Percentiles rank a stretch among this genome's conserved stretches.
Conservation (phyloP, 306 rosid species). For the Dicorynia guianensis region DNA sequence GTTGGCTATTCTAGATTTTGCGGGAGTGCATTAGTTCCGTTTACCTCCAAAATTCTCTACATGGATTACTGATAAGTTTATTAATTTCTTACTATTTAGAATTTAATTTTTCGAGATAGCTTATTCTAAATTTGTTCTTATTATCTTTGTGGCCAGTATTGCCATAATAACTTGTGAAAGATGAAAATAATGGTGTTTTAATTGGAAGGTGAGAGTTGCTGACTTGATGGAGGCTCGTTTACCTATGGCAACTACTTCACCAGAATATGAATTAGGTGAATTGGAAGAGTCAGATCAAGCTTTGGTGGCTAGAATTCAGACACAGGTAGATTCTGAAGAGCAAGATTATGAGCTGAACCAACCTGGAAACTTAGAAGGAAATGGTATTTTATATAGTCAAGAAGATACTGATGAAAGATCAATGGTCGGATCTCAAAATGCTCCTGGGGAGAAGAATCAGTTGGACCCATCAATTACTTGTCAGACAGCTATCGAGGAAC, state of each 20-base stretch:
- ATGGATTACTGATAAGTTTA: slow-evolving; percentile 12
- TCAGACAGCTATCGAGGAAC: slow-evolving; percentile 45
- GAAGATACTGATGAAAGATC: slow-evolving; percentile 53
- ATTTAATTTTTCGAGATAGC: slow-evolving; percentile 25
- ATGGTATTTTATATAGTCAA: slow-evolving; percentile 59
- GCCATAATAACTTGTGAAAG: slow-evolving; percentile 12
- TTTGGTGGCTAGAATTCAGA: slow-evolving; percentile 42
- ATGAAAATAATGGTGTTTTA: slow-evolving; percentile 42
- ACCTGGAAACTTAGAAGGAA: slow-evolving; percentile 55
- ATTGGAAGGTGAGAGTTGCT: slow-evolving; percentile 71
- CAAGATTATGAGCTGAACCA: slow-evolving; percentile 46
- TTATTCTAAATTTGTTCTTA: slow-evolving; percentile 1
- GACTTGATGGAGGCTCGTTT: slow-evolving; percentile 56
- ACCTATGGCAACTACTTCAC: slow-evolving; percentile 39
- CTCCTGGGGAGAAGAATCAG: slow-evolving; percentile 22
- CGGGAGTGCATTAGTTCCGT: background rate
- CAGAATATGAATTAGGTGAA: slow-evolving; percentile 47
- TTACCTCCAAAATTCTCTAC: slow-evolving; percentile 22
- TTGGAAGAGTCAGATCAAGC: slow-evolving; percentile 53
- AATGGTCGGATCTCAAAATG: slow-evolving; percentile 40
- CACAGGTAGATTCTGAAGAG: slow-evolving; percentile 48
- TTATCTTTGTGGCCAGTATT: background rate
- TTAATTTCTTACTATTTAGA: slow-evolving; percentile 1
- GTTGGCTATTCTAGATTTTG: background rate
- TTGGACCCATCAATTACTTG: slow-evolving; percentile 41